Evolutionary conservation across 2,329 filamentous ascomycete genomes (phyloP).

Genomic region (Corynespora cassiicola): DNA sequence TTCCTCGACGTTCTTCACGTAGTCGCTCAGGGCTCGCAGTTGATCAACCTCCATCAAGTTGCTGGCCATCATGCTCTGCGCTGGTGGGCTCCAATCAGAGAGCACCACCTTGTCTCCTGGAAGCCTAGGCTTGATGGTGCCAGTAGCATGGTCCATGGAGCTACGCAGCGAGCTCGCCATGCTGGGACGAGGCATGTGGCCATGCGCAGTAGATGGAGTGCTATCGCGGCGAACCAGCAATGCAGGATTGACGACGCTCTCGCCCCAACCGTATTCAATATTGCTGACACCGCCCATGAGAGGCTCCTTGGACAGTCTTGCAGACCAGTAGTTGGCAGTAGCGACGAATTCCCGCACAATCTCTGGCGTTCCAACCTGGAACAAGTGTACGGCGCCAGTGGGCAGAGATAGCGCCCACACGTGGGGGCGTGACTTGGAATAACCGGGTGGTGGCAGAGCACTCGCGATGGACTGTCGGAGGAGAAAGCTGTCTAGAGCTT

Average conservation of each 20-base stretch:
- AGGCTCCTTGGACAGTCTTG: conserved; percentile 90
- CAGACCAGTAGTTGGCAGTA: conserved; percentile 97
- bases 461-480: conserved; percentile 92
- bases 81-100: conserved; percentile 86
- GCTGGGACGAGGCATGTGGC: conserved; percentile 56
- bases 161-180: conserved; percentile 68
- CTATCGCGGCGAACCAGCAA: conserved; percentile 50
- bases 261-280: conserved; percentile 97
- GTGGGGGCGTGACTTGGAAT: conserved; percentile 86
- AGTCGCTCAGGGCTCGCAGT: conserved; percentile 73
- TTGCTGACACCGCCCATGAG: conserved; percentile 93
- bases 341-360: conserved; percentile 94
- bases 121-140: conserved; percentile 68
- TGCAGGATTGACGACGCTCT: conserved; percentile 71
- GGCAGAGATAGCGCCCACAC: conserved; percentile 95
- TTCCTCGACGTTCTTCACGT: conserved; percentile 84
- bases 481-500: conserved; percentile 84
- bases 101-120: conserved; percentile 86
- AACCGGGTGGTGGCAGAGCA: conserved; percentile 86
- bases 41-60: conserved; percentile 81
- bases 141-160: conserved; percentile 62
- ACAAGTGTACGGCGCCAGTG: conserved; percentile 94
- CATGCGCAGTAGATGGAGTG: conserved; percentile 33
- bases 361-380: conserved; percentile 94
- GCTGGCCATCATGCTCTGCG: conserved; percentile 88